Conservation (phyloP, 352 stramenopile species). For the Peronosclerospora sorghi region DNA sequence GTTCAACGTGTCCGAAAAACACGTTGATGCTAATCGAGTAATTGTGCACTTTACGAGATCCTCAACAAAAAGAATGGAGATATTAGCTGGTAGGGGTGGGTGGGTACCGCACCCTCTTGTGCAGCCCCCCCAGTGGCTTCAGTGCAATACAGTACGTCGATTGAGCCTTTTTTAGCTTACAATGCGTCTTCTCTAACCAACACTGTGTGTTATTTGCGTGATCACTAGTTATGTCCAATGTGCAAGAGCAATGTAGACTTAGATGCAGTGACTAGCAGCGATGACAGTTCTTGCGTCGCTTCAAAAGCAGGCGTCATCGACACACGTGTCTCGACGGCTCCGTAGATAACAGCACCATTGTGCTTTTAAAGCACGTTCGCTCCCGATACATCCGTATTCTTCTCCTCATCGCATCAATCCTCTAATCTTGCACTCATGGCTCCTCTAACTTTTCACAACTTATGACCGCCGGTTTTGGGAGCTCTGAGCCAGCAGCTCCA, state of each 20-base stretch:
- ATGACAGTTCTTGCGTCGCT: constrained; percentile 8
- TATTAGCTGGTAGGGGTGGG: no score
- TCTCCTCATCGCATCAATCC: neutral
- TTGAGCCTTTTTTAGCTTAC: neutral
- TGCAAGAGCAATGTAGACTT: constrained; percentile 73
- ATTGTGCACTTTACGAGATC: no score
- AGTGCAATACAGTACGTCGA: constrained; percentile 66
- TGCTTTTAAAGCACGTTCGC: no score
- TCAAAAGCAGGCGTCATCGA: constrained; percentile 27
- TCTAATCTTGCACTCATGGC: no score
- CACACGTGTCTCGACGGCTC: constrained; percentile 18
- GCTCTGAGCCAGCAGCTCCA: constrained; percentile 45
- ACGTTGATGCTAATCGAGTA: no score
- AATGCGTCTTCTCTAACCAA: no score
- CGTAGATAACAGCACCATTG: constrained; percentile 3
- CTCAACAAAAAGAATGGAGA: no score
- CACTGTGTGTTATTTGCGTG: no score
- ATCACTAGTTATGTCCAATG: constrained; percentile 57
- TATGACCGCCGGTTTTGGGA: constrained; percentile 17
- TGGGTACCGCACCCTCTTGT: no score
- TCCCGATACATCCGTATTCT: no score
- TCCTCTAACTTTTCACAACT: neutral
- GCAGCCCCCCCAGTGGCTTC: no score
- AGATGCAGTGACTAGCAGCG: constrained; percentile 31
- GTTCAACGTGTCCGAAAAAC: no score